Conservation (phyloP, 2,329 filamentous ascomycete genomes). For the Pestalotiopsis sp. region DNA sequence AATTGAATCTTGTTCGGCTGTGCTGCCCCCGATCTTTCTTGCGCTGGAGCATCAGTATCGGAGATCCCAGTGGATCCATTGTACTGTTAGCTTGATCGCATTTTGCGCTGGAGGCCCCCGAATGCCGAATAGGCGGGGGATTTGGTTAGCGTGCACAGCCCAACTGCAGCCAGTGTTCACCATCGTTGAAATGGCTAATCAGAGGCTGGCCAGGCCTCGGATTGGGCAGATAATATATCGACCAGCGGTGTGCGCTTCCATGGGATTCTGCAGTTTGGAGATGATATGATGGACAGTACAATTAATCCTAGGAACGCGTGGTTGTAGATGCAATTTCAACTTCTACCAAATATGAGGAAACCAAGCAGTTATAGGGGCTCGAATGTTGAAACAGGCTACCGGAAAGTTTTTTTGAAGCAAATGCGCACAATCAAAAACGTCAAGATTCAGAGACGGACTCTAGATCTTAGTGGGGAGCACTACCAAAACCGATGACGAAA, state of each 20-base stretch:
- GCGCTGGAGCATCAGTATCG: no score
- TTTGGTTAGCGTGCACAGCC: background rate
- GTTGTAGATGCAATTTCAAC: no score
- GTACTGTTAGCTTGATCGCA: background rate
- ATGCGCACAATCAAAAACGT: background rate
- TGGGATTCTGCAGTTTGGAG: no score
- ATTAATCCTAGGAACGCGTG: no score
- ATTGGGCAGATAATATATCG: no score
- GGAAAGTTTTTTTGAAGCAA: no score
- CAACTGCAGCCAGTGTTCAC: background rate
- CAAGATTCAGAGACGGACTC: background rate
- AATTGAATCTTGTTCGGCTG: no score
- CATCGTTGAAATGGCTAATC: background rate
- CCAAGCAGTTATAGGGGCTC: background rate
- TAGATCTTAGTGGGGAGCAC: slow-evolving; percentile 8
- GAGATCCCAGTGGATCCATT: background rate
- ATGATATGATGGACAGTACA: no score
- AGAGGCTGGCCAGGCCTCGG: no score
- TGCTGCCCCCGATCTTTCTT: no score
- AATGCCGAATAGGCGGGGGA: background rate
- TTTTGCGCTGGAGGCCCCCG: background rate
- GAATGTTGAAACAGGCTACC: background rate
- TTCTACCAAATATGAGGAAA: background rate
- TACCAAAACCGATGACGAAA: slow-evolving; percentile 5
- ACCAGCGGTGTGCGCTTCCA: no score